A percentile compares a stretch with the other conserved stretches of the same genome.
Conservation (phyloP, 2,329 filamentous ascomycete species). For the Acephala macrosclerotiorum region DNA sequence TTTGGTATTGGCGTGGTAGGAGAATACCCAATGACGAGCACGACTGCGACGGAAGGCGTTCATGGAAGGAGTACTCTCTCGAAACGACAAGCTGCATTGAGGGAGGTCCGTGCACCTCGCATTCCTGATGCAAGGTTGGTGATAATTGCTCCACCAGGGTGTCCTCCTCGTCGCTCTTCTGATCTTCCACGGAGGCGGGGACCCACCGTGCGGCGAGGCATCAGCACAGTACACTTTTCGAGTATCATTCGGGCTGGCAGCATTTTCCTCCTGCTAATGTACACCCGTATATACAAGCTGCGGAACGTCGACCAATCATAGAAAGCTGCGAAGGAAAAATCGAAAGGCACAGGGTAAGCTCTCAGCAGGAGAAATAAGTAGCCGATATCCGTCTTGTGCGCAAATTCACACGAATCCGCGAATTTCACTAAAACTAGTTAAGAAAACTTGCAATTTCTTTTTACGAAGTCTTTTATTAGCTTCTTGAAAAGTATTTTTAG, state of each 20-base stretch:
- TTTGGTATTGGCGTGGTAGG: conserved; percentile 80
- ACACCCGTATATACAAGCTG: neutral
- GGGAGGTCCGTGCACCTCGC: conserved; percentile 94
- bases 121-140: conserved; percentile 98
- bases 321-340: neutral
- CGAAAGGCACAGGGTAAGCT: neutral
- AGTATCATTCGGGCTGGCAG: conserved; percentile 71
- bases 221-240: conserved; percentile 90
- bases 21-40: conserved; percentile 96
- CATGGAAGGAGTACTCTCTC: conserved; percentile 86
- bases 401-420: too few species aligned
- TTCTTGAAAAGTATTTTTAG: too few species aligned
- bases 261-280: neutral
- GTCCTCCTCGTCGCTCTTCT: conserved; percentile 85
- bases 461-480: too few species aligned
- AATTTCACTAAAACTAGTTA: too few species aligned
- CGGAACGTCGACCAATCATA: neutral
- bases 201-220: conserved; percentile 75
- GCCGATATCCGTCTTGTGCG: too few species aligned
- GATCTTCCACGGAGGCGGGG: conserved; percentile 77
- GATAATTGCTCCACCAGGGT: conserved; percentile 92
- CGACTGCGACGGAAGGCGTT: conserved; percentile 89
- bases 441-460: too few species aligned
- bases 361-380: too few species aligned
- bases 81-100: conserved; percentile 91